phyloP scores from a whole-genome alignment of 2,329 filamentous ascomycete genomes.

The Aspergillus sp. region DNA sequence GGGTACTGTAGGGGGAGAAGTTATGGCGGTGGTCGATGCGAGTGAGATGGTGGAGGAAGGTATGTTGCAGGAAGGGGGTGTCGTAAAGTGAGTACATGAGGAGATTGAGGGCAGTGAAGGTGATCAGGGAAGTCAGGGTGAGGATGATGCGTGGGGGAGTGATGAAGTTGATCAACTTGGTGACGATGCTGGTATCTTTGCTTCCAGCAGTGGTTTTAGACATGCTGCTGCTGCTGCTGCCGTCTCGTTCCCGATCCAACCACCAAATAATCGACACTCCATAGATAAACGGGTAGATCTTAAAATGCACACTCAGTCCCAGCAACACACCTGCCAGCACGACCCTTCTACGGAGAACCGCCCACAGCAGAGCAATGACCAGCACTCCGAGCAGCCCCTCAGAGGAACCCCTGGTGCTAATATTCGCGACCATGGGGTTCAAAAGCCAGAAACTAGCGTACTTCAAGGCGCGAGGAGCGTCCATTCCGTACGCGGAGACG shows the following conservation, averaged over 20 bases:
- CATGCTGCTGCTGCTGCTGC: slow-evolving; percentile 6
- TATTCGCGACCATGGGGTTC: slow-evolving; percentile 97
- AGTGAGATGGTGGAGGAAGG: slow-evolving; percentile 87
- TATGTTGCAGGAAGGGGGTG: slow-evolving; percentile 79
- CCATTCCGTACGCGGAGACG: slow-evolving; percentile 50
- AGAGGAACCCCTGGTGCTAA: slow-evolving; percentile 90
- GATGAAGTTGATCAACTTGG: slow-evolving; percentile 34
- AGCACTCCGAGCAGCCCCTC: slow-evolving; percentile 87
- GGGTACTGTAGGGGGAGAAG: slow-evolving; percentile 92
- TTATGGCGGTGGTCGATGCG: slow-evolving; percentile 97
- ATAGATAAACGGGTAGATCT: slow-evolving; percentile 98
- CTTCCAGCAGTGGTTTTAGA: slow-evolving; percentile 1
- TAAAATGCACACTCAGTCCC: slow-evolving; percentile 89
- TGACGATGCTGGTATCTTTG: background rate
- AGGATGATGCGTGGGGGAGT: slow-evolving; percentile 43
- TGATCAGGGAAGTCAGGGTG: slow-evolving; percentile 63
- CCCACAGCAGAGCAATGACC: slow-evolving; percentile 81
- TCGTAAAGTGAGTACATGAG: slow-evolving; percentile 94
- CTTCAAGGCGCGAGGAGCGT: slow-evolving; percentile 60
- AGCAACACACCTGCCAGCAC: slow-evolving; percentile 71
- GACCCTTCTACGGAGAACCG: slow-evolving; percentile 65
- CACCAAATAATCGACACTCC: slow-evolving; percentile 59
- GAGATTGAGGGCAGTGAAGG: slow-evolving; percentile 73
- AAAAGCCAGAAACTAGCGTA: slow-evolving; percentile 89
- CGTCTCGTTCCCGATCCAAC: slow-evolving; percentile 34